Conservation (phyloP, 2,329 filamentous ascomycete genomes). For the Aureobasidium sp. region DNA sequence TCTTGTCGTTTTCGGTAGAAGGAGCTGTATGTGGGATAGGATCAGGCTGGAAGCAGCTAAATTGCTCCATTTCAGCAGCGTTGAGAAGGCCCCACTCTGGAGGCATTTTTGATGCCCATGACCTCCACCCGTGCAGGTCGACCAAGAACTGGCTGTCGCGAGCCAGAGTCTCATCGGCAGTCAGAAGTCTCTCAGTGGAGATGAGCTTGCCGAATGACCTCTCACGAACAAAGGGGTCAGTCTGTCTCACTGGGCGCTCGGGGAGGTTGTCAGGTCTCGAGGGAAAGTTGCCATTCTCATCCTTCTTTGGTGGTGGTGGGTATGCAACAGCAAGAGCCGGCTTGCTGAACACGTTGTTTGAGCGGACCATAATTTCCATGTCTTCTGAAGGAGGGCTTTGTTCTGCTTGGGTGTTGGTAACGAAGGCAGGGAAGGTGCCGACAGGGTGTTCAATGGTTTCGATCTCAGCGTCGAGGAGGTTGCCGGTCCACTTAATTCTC, state of each 20-base stretch:
- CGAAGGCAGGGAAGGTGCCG: background rate
- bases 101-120: background rate
- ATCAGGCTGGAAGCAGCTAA: constrained; percentile 6
- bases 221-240: background rate
- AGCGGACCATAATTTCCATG: no score
- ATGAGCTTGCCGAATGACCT: background rate
- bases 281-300: background rate
- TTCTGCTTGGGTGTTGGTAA: background rate
- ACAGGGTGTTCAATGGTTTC: background rate
- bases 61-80: background rate
- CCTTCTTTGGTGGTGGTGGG: background rate
- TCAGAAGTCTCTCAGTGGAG: background rate
- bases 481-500: background rate
- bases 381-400: background rate
- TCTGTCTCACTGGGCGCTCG: no score
- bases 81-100: background rate
- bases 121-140: background rate
- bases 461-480: background rate
- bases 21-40: no score
- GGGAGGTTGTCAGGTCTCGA: background rate
- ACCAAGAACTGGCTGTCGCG: background rate
- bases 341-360: background rate
- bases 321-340: background rate
- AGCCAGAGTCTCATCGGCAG: background rate
- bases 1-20: no score